Evolutionary conservation across 208 protist genomes (phyloP).

Genomic region (Leishmania martiniquensis): DNA sequence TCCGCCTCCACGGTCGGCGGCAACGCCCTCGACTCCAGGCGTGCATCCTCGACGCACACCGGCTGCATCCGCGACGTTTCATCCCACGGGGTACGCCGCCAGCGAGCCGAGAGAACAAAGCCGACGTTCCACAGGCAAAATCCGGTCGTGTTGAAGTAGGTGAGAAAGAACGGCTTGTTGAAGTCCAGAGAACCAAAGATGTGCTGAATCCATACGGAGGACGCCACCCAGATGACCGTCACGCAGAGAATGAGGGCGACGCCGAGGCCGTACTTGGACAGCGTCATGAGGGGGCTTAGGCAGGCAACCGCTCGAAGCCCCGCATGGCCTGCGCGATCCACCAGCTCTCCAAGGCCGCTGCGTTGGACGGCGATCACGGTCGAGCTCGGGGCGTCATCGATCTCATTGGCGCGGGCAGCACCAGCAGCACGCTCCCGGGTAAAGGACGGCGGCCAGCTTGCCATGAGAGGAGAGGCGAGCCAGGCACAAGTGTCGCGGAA

Average conservation of each 20-base stretch:
- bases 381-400: not conserved
- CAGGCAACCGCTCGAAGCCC: not conserved
- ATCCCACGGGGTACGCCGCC: slow-evolving; percentile 61
- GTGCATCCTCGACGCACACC: slow-evolving; percentile 59
- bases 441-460: not conserved
- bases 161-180: slow-evolving; percentile 91
- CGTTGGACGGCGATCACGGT: slow-evolving; percentile 3
- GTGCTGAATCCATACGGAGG: slow-evolving; percentile 89
- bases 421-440: not conserved
- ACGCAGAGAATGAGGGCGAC: slow-evolving; percentile 85
- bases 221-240: slow-evolving; percentile 90
- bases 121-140: slow-evolving; percentile 90
- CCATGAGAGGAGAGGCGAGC: not conserved
- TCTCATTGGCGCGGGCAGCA: not conserved
- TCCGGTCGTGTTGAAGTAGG: slow-evolving; percentile 90
- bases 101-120: slow-evolving; percentile 58
- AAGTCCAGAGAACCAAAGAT: slow-evolving; percentile 86
- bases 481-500: not conserved
- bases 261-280: slow-evolving; percentile 81
- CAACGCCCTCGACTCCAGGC: slow-evolving; percentile 17
- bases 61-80: slow-evolving; percentile 41
- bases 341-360: not conserved
- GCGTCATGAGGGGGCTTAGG: slow-evolving; percentile 17
- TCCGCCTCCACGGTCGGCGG: slow-evolving; percentile 7
- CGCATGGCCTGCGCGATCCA: not conserved